phyloP scores from a whole-genome alignment of 2,329 filamentous ascomycete genomes.

The Cladosporium sp. region DNA sequence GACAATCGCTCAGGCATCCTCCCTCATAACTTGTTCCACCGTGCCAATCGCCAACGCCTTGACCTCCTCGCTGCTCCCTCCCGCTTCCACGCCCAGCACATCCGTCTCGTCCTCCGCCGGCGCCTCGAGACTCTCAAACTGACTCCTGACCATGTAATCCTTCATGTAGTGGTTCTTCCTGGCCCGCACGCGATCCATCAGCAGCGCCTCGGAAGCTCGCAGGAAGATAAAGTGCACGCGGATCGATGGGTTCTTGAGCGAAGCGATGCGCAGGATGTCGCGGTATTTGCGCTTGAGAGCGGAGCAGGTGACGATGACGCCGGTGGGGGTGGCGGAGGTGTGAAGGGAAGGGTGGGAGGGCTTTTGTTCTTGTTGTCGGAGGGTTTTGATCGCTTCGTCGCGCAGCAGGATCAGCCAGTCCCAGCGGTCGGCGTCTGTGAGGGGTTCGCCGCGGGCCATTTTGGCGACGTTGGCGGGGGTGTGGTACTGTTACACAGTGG shows the following conservation, averaged over 20 bases:
- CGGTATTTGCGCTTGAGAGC: slow-evolving; percentile 96
- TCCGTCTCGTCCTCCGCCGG: slow-evolving; percentile 57
- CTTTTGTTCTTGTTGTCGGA: background rate
- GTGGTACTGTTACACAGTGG: slow-evolving; percentile 40
- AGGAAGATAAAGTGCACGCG: slow-evolving; percentile 88
- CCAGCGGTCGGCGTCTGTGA: slow-evolving; percentile 93
- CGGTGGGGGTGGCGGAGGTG: slow-evolving; percentile 25
- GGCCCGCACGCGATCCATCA: slow-evolving; percentile 69
- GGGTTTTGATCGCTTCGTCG: slow-evolving; percentile 39
- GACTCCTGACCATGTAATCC: slow-evolving; percentile 88
- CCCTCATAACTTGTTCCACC: slow-evolving; percentile 35
- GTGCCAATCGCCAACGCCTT: slow-evolving; percentile 35
- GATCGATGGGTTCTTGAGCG: slow-evolving; percentile 42
- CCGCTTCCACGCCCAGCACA: slow-evolving; percentile 44
- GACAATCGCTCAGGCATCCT: background rate
- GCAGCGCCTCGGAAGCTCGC: slow-evolving; percentile 67
- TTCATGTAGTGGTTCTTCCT: slow-evolving; percentile 93
- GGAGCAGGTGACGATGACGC: slow-evolving; percentile 94
- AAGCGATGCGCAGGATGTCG: slow-evolving; percentile 57
- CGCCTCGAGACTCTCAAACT: slow-evolving; percentile 82
- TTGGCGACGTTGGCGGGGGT: slow-evolving; percentile 61
- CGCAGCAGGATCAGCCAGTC: slow-evolving; percentile 71
- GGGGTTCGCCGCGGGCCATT: slow-evolving; percentile 77
- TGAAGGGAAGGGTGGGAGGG: background rate
- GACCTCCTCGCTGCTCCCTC: slow-evolving; percentile 38